Evolutionary conservation across 139 green algal genomes (phyloP).

Genomic region (Micractinium conductrix): DNA sequence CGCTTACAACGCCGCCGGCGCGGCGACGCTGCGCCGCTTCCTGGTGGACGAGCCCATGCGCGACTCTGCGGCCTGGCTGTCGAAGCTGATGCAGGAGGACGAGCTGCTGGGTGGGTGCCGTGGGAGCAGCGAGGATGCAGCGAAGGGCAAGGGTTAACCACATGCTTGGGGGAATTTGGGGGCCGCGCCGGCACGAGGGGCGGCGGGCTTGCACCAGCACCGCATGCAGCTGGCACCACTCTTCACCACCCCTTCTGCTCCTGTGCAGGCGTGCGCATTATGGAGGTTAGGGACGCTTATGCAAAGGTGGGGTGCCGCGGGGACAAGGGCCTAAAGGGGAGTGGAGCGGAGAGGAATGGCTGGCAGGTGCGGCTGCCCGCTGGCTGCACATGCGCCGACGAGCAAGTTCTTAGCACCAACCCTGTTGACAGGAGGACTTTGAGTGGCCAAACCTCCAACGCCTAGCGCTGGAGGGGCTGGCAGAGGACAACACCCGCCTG

Average conservation of each 20-base stretch:
- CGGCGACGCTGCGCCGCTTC: constrained; percentile 35
- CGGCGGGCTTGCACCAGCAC: not conserved
- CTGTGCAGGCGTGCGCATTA: constrained; percentile 70
- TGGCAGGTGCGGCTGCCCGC: too few species aligned
- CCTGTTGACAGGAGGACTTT: constrained; percentile 82
- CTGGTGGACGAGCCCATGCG: constrained; percentile 47
- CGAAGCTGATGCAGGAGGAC: constrained; percentile 39
- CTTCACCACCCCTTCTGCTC: not conserved
- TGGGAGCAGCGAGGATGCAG: too few species aligned
- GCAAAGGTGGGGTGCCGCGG: too few species aligned
- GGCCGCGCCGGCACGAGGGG: not conserved
- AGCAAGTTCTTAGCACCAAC: too few species aligned
- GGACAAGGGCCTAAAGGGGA: too few species aligned
- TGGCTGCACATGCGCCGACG: too few species aligned
- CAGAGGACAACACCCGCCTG: constrained; percentile 58
- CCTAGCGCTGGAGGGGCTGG: constrained; percentile 51
- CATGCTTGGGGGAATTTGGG: not conserved
- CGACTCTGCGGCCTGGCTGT: constrained; percentile 32
- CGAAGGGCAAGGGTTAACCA: too few species aligned
- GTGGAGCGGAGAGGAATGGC: too few species aligned
- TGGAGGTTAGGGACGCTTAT: constrained; percentile 84
- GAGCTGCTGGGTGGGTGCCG: constrained; percentile 39
- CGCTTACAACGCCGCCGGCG: constrained; percentile 54
- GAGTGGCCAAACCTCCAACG: constrained; percentile 77
- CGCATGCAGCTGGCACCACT: not conserved